Conservation (phyloP, 78 protist genomes). For the Dictyostelium citrinum region DNA sequence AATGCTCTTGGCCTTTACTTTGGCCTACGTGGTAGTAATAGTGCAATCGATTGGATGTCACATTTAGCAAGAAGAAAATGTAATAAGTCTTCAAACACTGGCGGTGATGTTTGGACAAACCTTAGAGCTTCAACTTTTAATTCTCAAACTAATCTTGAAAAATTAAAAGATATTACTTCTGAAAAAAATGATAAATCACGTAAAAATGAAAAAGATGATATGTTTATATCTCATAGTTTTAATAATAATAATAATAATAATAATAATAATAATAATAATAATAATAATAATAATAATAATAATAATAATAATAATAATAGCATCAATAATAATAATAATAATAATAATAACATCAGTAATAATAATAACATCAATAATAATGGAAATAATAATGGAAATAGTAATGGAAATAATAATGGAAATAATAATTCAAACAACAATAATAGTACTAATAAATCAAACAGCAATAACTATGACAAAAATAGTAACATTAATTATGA, state of each 20-base stretch:
- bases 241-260: background rate
- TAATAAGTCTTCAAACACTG: background rate
- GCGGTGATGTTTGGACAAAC: conserved; percentile 64
- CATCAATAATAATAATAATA: background rate
- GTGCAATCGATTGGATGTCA: conserved; percentile 74
- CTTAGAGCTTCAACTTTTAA: conserved; percentile 51
- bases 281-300: background rate
- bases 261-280: background rate
- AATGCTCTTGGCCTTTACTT: conserved; percentile 50
- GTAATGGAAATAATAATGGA: background rate
- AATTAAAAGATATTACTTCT: conserved; percentile 66
- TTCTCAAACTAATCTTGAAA: conserved; percentile 45
- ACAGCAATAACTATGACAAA: background rate
- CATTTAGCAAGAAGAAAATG: conserved; percentile 70
- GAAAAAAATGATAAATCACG: conserved; percentile 26
- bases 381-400: background rate
- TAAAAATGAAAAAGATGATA: background rate
- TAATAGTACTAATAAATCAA: background rate
- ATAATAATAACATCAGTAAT: background rate
- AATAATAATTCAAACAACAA: background rate
- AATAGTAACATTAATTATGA: background rate
- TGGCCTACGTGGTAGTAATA: conserved; percentile 58
- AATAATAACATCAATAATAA: background rate
- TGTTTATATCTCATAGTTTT: background rate
- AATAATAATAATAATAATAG: background rate